Evolutionary conservation across 2,329 filamentous ascomycete species (phyloP).

Genomic region (Amauroascus verrucosus): DNA sequence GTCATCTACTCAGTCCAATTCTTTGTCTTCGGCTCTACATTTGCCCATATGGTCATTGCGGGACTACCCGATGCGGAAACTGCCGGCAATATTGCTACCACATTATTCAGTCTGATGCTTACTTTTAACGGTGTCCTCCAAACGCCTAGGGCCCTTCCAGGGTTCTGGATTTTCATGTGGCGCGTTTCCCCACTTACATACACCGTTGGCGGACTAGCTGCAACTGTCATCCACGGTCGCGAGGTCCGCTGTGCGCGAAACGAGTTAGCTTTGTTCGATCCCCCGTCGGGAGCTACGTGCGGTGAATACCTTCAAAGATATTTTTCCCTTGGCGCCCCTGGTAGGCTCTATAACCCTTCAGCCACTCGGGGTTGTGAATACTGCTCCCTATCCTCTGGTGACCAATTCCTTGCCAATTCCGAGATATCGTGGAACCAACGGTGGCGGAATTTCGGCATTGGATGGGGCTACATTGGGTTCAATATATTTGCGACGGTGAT

Average conservation of each 20-base stretch:
- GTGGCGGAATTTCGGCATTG: slow-evolving; percentile 59
- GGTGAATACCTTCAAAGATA: slow-evolving; percentile 47
- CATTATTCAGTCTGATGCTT: slow-evolving; percentile 62
- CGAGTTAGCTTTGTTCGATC: slow-evolving; percentile 59
- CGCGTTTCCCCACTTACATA: slow-evolving; percentile 75
- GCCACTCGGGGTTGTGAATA: slow-evolving; percentile 46
- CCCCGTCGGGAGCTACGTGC: slow-evolving; percentile 51
- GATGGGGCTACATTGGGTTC: slow-evolving; percentile 51
- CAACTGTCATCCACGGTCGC: slow-evolving; percentile 58
- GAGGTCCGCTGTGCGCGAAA: slow-evolving; percentile 55
- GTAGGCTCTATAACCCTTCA: slow-evolving; percentile 43
- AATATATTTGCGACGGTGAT: slow-evolving; percentile 48
- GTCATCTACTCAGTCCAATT: slow-evolving; percentile 67
- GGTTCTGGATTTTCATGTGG: slow-evolving; percentile 81
- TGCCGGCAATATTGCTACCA: slow-evolving; percentile 63
- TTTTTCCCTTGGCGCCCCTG: slow-evolving; percentile 39
- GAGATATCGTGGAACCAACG: slow-evolving; percentile 47
- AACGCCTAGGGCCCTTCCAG: slow-evolving; percentile 50
- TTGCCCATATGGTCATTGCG: slow-evolving; percentile 67
- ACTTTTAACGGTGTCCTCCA: slow-evolving; percentile 67
- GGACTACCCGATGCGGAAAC: slow-evolving; percentile 65
- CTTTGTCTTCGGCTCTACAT: slow-evolving; percentile 71
- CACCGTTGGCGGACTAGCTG: slow-evolving; percentile 61
- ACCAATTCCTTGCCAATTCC: slow-evolving; percentile 37
- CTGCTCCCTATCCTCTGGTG: slow-evolving; percentile 28